phyloP scores from a whole-genome alignment of 1,139 yeast species.

The Kluyveromyces sp. region DNA sequence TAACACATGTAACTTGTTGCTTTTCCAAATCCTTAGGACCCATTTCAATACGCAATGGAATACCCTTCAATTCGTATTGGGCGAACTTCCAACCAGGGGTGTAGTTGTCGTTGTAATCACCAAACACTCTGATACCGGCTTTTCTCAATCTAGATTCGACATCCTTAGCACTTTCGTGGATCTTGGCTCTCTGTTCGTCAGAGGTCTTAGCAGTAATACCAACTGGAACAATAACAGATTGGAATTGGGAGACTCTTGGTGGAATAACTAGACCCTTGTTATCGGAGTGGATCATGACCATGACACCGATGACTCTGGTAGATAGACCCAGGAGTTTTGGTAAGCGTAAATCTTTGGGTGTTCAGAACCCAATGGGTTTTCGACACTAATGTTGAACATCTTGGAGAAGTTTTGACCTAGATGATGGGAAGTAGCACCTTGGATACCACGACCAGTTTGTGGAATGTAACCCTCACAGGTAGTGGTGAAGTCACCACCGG shows the following conservation, averaged over 20 bases:
- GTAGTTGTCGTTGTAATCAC: conserved; percentile 89
- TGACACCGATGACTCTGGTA: conserved; percentile 97
- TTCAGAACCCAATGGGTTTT: conserved; percentile 85
- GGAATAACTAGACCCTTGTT: conserved; percentile 97
- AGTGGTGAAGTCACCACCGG: conserved; percentile 94
- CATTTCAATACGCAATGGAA: conserved; percentile 85
- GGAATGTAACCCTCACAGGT: conserved; percentile 96
- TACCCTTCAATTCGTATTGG: conserved; percentile 95
- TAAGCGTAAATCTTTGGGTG: conserved; percentile 81
- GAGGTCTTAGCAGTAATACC: conserved; percentile 87
- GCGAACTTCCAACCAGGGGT: conserved; percentile 99
- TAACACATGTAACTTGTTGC: conserved; percentile 75
- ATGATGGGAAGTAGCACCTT: conserved; percentile 98
- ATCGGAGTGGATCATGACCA: conserved; percentile 98
- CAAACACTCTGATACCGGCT: conserved; percentile 62
- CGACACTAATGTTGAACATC: conserved; percentile 94
- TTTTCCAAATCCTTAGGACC: conserved; percentile 93
- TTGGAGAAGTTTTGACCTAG: conserved; percentile 97
- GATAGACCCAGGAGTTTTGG: conserved; percentile 99
- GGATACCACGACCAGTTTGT: conserved; percentile 98
- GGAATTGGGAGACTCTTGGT: conserved; percentile 90
- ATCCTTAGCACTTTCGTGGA: conserved; percentile 60
- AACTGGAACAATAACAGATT: conserved; percentile 88
- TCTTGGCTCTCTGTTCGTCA: conserved; percentile 61
- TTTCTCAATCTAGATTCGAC: conserved; percentile 52